Evolutionary conservation across 768 basidiomycete species (phyloP), one percentile per base, ranked within the genome.

Genomic region (Russula sp.): DNA sequence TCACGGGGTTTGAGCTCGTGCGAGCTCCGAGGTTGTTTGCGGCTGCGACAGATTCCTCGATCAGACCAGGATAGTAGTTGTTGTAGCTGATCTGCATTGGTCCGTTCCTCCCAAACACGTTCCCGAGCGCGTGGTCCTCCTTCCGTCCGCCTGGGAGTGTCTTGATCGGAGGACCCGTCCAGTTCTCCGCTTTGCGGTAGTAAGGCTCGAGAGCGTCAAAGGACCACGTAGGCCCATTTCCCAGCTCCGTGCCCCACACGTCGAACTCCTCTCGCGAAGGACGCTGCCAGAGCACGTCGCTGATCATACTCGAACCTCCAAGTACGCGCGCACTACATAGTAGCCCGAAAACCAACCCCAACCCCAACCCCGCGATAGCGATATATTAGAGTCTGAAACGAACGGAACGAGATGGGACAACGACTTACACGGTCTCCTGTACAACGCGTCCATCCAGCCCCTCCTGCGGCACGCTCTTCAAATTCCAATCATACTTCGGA

Each of bases 301-400:
- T 61, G 66, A 67, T 61, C 66, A 67, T 67, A 55, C 66, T 67
- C 49, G 64, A 67, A 26, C 66, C 66, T 5, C 66, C 66, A 5
- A 67, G 50, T 9, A 67, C 49, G 20, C 66, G 66, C 42, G 49
- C 66, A 24, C 66, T 67, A 42, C 16, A 34, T n/a, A 22, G 20
- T 22, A 13, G 8, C 6, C 34, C 6, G 1, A 34, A 34, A n/a
- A n/a, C n/a, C n/a, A n/a, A n/a, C n/a, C 10, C 34, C 10, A 1
- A 36, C 10, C 10, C 38, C 22, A 5, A 34, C 24, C 9, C 26
- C 40, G 2, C 11, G 22, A 22, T 22, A 30, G 5, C 28, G 3
- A 30, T 30, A 2, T 2, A 5, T 63, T 34, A 63, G n/a, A n/a
- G 62, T 42, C 3, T 5, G 28, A 13, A 7, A 57, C 11, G 22